Evolutionary conservation across 768 basidiomycete species (phyloP).

Genomic region (Infundibulicybe gibba): DNA sequence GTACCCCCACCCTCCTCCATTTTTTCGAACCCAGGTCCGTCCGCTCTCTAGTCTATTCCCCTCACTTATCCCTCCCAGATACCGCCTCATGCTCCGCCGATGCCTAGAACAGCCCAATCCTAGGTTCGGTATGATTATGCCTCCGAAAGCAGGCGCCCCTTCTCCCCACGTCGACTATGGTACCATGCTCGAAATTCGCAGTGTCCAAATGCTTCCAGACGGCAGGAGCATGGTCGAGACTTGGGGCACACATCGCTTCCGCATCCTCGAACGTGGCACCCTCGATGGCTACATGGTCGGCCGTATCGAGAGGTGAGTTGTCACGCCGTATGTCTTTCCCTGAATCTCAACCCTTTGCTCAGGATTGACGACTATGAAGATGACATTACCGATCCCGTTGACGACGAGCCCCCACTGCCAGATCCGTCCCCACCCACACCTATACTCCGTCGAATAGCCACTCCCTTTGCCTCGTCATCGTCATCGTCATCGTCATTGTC

Average conservation of each 20-base stretch:
- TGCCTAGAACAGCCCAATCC: constrained; percentile 76
- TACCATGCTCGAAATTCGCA: constrained; percentile 88
- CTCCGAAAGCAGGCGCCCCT: constrained; percentile 37
- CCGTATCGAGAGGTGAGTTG: constrained; percentile 58
- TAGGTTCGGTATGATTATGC: constrained; percentile 93
- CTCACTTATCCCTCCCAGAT: constrained; percentile 33
- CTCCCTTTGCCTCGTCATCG: constrained; percentile 7
- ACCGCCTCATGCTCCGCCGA: constrained; percentile 96
- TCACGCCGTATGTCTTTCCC: background rate
- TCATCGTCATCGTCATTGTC: constrained; percentile 4
- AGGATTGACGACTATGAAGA: constrained; percentile 27
- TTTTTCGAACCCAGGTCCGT: constrained; percentile 84
- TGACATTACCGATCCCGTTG: constrained; percentile 30
- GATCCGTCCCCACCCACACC: background rate
- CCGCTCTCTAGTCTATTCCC: constrained; percentile 3
- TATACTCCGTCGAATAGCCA: background rate
- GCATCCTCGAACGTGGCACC: constrained; percentile 77
- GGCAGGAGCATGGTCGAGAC: constrained; percentile 85
- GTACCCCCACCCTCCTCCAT: constrained; percentile 85
- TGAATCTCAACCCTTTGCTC: background rate
- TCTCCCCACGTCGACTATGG: constrained; percentile 67
- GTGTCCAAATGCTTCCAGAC: constrained; percentile 84
- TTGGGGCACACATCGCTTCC: constrained; percentile 66
- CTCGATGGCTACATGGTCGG: constrained; percentile 91
- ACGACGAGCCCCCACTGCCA: constrained; percentile 3